A percentile compares a stretch with the other conserved stretches of the same genome.
Conservation (phyloP, 768 basidiomycete species). For the Sarcomyxa edulis region DNA sequence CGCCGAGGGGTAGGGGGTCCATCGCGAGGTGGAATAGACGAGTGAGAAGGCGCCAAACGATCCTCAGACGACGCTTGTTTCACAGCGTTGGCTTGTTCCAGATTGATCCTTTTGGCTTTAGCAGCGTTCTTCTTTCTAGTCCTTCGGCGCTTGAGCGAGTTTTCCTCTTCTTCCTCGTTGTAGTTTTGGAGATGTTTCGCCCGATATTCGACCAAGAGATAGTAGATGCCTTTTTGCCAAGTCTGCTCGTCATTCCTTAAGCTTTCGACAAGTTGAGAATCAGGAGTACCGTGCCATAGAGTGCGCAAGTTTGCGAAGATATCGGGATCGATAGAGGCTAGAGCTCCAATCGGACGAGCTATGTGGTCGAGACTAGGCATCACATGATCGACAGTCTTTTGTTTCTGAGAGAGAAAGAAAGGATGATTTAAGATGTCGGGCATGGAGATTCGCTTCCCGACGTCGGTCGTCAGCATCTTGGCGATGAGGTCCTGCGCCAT, state of each 20-base stretch:
- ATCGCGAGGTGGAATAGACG: slow-evolving; percentile 45
- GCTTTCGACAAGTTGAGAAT: slow-evolving; percentile 66
- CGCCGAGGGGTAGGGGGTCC: slow-evolving; percentile 60
- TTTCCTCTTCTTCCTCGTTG: slow-evolving; percentile 60
- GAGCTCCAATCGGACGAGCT: slow-evolving; percentile 57
- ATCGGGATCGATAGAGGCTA: slow-evolving; percentile 75
- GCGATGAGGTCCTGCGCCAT: slow-evolving; percentile 72
- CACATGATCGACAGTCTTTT: slow-evolving; percentile 34
- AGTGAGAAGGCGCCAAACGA: slow-evolving; percentile 22
- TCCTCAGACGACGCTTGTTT: slow-evolving; percentile 17
- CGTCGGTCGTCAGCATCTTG: slow-evolving; percentile 78
- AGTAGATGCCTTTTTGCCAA: slow-evolving; percentile 97
- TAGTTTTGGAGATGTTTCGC: slow-evolving; percentile 67
- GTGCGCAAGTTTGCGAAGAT: slow-evolving; percentile 88
- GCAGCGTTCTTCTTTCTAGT: slow-evolving; percentile 29
- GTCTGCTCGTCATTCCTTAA: slow-evolving; percentile 65
- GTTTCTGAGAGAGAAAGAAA: slow-evolving; percentile 60
- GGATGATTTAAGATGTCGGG: slow-evolving; percentile 74
- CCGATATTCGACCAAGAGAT: slow-evolving; percentile 82
- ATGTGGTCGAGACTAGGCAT: slow-evolving; percentile 64
- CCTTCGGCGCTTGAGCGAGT: slow-evolving; percentile 23
- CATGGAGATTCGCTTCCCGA: slow-evolving; percentile 75
- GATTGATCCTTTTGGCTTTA: too few relatives aligned
- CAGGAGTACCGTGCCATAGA: slow-evolving; percentile 82
- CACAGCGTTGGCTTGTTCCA: slow-evolving; percentile 17